Percentiles rank a stretch among this genome's conserved stretches.
phyloP scores from a whole-genome alignment of 2,329 filamentous ascomycete species.

The Diaporthe aspalathi region DNA sequence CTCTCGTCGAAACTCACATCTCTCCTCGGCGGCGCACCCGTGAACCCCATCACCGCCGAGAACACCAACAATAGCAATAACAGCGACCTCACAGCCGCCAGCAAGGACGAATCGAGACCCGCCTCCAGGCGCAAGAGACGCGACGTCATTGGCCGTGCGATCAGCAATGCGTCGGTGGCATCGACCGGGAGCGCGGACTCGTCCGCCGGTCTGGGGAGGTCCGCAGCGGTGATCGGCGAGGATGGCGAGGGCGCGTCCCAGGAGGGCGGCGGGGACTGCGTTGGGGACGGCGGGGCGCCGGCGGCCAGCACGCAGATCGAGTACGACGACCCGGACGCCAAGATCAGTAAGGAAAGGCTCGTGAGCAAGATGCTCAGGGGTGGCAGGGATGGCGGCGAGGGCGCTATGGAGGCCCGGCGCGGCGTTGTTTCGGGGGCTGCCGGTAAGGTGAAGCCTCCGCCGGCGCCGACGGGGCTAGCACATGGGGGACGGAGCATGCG shows the following conservation, averaged over 20 bases:
- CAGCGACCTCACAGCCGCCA: constrained; percentile 23
- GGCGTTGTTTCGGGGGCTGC: constrained; percentile 23
- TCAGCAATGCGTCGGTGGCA: constrained; percentile 67
- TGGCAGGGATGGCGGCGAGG: constrained; percentile 27
- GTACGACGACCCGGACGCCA: constrained; percentile 64
- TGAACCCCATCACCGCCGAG: constrained; percentile 26
- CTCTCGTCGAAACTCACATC: constrained; percentile 57
- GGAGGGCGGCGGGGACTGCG: constrained; percentile 31
- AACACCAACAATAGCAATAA: not conserved
- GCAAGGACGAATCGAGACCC: constrained; percentile 30
- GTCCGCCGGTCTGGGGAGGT: constrained; percentile 39
- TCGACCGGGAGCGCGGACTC: constrained; percentile 60
- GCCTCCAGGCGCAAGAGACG: constrained; percentile 52
- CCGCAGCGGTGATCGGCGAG: constrained; percentile 36
- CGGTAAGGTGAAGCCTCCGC: constrained; percentile 12
- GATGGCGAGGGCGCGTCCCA: constrained; percentile 39
- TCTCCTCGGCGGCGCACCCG: constrained; percentile 50
- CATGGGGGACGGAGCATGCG: constrained; percentile 34
- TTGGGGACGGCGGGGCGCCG: constrained; percentile 45
- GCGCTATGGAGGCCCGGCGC: not conserved
- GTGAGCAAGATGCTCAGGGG: constrained; percentile 56
- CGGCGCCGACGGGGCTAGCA: not conserved
- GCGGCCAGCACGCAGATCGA: constrained; percentile 62
- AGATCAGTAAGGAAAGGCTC: constrained; percentile 55
- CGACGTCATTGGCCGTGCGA: constrained; percentile 67